Evolutionary conservation across 495 filamentous ascomycete genomes (phyloP).

Genomic region (Aeminium ludgeri): DNA sequence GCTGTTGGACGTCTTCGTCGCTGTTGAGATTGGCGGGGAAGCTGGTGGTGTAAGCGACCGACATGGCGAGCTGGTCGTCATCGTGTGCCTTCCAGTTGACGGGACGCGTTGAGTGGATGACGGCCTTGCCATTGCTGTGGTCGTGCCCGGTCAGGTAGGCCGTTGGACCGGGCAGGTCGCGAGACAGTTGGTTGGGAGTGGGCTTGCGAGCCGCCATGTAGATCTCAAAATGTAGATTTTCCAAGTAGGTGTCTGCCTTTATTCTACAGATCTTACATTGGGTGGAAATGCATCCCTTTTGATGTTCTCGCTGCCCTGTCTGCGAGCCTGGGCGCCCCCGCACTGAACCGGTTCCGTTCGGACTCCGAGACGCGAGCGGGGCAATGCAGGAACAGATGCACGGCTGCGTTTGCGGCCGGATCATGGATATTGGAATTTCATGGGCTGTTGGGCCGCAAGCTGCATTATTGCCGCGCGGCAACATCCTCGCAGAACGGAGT

Average conservation of each 20-base stretch:
- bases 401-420: no score
- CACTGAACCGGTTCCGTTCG: not conserved
- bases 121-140: conserved; percentile 10
- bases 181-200: conserved; percentile 14
- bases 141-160: conserved; percentile 17
- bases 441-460: no score
- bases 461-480: no score
- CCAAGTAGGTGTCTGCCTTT: no score
- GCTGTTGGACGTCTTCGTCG: conserved; percentile 34
- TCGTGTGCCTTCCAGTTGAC: conserved; percentile 14
- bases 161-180: conserved; percentile 14
- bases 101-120: conserved; percentile 14
- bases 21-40: conserved; percentile 19
- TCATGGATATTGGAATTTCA: no score
- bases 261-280: no score
- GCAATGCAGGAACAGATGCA: no score
- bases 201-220: conserved; percentile 7
- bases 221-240: no score
- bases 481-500: no score
- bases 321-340: no score
- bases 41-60: conserved; percentile 15
- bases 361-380: not conserved
- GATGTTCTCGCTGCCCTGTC: not conserved
- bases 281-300: not conserved
- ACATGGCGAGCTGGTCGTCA: conserved; percentile 13